Percentiles rank a stretch among this genome's conserved stretches.
These are phyloP conservation scores for Aspergillus niger DNA, from an alignment of 2,329 filamentous ascomycete genomes.

Conservation along the genomic window DNA sequence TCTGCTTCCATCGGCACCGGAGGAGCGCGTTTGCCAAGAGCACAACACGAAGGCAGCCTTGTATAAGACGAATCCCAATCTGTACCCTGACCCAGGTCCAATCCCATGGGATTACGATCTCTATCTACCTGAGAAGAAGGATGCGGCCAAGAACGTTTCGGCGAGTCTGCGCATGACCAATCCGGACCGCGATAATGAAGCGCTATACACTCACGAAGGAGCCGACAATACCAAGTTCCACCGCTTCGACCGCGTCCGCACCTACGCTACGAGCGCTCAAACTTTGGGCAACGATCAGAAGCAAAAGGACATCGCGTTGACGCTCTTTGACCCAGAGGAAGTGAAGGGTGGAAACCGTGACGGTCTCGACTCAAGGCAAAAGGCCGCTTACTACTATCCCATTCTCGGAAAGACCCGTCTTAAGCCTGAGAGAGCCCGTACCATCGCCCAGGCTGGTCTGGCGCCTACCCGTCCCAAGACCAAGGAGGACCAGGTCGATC, in stretches of 20 bases:
- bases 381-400: slow-evolving; percentile 65
- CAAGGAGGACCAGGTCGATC: slow-evolving; percentile 54
- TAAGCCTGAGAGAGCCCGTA: slow-evolving; percentile 51
- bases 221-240: slow-evolving; percentile 51
- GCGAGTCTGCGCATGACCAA: slow-evolving; percentile 58
- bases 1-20: slow-evolving; percentile 54
- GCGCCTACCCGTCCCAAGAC: slow-evolving; percentile 40
- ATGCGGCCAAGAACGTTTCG: slow-evolving; percentile 54
- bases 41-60: slow-evolving; percentile 52
- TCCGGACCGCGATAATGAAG: slow-evolving; percentile 55
- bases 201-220: slow-evolving; percentile 50
- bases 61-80: slow-evolving; percentile 52
- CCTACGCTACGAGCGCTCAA: slow-evolving; percentile 62
- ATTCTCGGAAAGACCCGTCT: slow-evolving; percentile 60
- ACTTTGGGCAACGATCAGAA: slow-evolving; percentile 53
- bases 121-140: slow-evolving; percentile 55
- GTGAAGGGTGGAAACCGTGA: slow-evolving; percentile 19
- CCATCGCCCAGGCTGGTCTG: slow-evolving; percentile 44
- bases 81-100: slow-evolving; percentile 55
- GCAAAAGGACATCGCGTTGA: slow-evolving; percentile 60
- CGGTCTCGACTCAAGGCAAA: slow-evolving; percentile 39
- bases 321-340: slow-evolving; percentile 56
- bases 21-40: slow-evolving; percentile 50
- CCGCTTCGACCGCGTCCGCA: slow-evolving; percentile 59
- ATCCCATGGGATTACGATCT: slow-evolving; percentile 62